phyloP scores from a whole-genome alignment of 192 early-diverging fungal species.

The Backusella circina region DNA sequence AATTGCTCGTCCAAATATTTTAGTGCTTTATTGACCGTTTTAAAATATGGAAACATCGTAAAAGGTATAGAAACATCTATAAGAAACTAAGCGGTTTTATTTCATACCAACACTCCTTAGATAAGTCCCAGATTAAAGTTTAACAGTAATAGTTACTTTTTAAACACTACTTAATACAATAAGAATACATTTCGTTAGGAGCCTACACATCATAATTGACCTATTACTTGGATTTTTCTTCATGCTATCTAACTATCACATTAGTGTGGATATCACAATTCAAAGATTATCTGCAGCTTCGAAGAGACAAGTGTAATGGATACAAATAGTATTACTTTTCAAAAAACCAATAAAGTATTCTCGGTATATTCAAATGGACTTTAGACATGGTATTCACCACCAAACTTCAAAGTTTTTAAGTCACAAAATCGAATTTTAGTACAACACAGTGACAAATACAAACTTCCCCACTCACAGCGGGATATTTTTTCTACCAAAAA shows the following conservation, averaged over 20 bases:
- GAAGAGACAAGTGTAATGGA: slow-evolving; percentile 14
- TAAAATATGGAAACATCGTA: slow-evolving; percentile 94
- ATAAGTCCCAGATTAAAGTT: slow-evolving; percentile 91
- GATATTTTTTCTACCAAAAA: neutral
- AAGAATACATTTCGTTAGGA: slow-evolving; percentile 93
- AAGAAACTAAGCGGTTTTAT: slow-evolving; percentile 82
- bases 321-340: slow-evolving; percentile 81
- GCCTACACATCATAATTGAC: slow-evolving; percentile 95
- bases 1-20: no score
- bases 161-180: slow-evolving; percentile 82
- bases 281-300: slow-evolving; percentile 89
- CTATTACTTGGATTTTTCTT: no score
- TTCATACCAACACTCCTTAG: slow-evolving; percentile 85
- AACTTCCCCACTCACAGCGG: neutral
- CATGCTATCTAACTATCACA: slow-evolving; percentile 88
- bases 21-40: slow-evolving; percentile 81
- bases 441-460: neutral
- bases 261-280: slow-evolving; percentile 83
- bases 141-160: slow-evolving; percentile 88
- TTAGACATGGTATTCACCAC: slow-evolving; percentile 87
- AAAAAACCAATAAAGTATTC: slow-evolving; percentile 86
- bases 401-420: slow-evolving; percentile 92
- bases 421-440: slow-evolving; percentile 56
- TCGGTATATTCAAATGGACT: slow-evolving; percentile 88
- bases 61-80: slow-evolving; percentile 96